Percentiles rank a stretch among this genome's conserved stretches.
These are phyloP conservation scores for Aspergillus nanangensis DNA, from an alignment of 495 filamentous ascomycete genomes.

Conservation along the genomic window DNA sequence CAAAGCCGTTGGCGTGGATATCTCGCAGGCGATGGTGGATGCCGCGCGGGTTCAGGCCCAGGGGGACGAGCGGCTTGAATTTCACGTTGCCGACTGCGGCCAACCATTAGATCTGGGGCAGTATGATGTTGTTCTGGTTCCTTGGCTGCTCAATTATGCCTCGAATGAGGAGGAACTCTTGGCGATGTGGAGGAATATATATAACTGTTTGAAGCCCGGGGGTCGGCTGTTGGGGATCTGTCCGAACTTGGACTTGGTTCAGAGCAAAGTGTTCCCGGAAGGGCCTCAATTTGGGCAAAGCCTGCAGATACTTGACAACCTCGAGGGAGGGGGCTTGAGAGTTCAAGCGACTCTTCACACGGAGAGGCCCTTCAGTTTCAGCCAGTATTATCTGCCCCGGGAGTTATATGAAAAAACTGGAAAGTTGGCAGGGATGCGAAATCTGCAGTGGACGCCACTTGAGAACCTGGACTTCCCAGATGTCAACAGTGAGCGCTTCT, in stretches of 20 bases:
- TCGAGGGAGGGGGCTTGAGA: too few species aligned
- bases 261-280: too few species aligned
- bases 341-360: too few species aligned
- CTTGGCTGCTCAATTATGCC: constrained; percentile 3
- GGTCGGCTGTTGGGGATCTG: background rate
- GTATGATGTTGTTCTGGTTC: background rate
- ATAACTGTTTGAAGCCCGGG: constrained; percentile 3
- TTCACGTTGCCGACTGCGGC: constrained; percentile 5
- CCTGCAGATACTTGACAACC: too few species aligned
- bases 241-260: constrained; percentile 1
- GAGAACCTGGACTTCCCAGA: too few species aligned
- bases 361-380: too few species aligned
- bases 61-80: background rate
- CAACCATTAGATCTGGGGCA: background rate
- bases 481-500: too few species aligned
- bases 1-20: background rate
- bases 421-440: too few species aligned
- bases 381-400: too few species aligned
- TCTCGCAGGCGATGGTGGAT: background rate
- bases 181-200: constrained; percentile 4
- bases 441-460: too few species aligned
- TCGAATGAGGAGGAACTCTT: background rate
- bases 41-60: background rate
- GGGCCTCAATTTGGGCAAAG: too few species aligned
- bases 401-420: too few species aligned